Evolutionary conservation across 305 asterid species (phyloP), one percentile per base, ranked within the genome.

Genomic region (Fraxinus greggii): DNA sequence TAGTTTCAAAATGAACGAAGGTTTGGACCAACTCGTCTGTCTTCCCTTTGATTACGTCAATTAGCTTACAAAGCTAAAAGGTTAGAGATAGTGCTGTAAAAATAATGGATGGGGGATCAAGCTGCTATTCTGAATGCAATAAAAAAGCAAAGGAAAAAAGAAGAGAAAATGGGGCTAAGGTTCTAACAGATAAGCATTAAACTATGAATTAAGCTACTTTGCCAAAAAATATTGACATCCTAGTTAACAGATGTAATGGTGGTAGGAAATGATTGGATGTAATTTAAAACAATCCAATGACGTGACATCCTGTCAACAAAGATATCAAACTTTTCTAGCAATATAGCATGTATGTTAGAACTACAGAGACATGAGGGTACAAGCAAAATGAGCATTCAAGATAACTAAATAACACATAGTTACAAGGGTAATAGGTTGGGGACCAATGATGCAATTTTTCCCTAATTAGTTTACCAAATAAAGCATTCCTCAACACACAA

Each of bases 401-500:
- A 38, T 2, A 38, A 38, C 13, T 38, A 38, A 35, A 35, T 35
- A 35, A 35, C 40, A 35, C 10, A 12, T 45, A 45, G 56, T 19
- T 3, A 48, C 59, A 48, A 48, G 59, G 19, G 59, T 48, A 5
- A 48, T 15, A 48, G 59, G n/a, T 48, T 48, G 48, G 19, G 59
- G 19, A 48, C 59, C 59, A 48, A 17, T 48, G 59, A 13, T 4
- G 21, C 21, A 13, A 48, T 13, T 48, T 3, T 48, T 13, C 48
- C 59, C 59, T 48, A 48, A 48, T 48, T 48, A 13, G 21, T 48
- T 48, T 48, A 48, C 59, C 59, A 48, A 48, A 48, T 51, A n/a
- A 74, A 79, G 76, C 35, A 82, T 54, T 38, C 31, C 32, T 40
- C n/a, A 38, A 79, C 4, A 21, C 56, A 83, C 31, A 74, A 36